Evolutionary conservation across 2,329 filamentous ascomycete genomes (phyloP).

Genomic region (Neonectria hederae): DNA sequence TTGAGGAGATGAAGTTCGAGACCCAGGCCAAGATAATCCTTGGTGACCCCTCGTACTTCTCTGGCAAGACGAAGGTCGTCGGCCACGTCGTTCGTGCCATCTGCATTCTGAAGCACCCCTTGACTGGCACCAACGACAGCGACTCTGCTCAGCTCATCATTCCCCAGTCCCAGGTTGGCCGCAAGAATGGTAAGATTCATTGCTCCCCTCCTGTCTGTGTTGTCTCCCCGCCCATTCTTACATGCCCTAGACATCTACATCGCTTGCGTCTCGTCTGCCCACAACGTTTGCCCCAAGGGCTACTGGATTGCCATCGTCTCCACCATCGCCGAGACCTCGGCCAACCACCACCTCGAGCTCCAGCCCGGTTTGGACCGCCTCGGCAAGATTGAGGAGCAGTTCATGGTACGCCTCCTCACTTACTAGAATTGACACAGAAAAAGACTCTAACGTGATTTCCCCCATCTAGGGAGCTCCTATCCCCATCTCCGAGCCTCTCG

Average conservation of each 20-base stretch:
- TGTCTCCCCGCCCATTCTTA: constrained; percentile 18
- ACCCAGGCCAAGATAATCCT: constrained; percentile 97
- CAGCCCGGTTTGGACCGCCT: constrained; percentile 91
- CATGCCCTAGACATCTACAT: constrained; percentile 84
- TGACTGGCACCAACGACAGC: constrained; percentile 86
- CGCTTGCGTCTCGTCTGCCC: constrained; percentile 91
- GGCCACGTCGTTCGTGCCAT: constrained; percentile 96
- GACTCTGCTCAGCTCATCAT: constrained; percentile 97
- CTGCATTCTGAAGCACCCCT: constrained; percentile 95
- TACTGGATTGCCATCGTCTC: constrained; percentile 99
- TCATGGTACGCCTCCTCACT: constrained; percentile 72
- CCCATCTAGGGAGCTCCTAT: constrained; percentile 75
- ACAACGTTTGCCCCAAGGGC: constrained; percentile 98
- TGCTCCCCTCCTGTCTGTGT: background rate
- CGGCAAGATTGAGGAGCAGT: constrained; percentile 94
- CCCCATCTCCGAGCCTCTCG: constrained; percentile 90
- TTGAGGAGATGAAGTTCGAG: constrained; percentile 92
- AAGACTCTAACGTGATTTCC: constrained; percentile 2
- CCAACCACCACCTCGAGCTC: constrained; percentile 96
- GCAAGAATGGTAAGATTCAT: constrained; percentile 81
- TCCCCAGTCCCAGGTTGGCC: constrained; percentile 94
- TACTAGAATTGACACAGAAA: background rate
- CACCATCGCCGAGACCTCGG: constrained; percentile 89
- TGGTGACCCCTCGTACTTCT: constrained; percentile 97
- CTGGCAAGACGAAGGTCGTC: constrained; percentile 84